Percentiles rank a stretch among this genome's conserved stretches.
Conservation (phyloP, 163 green algal genomes). For the Chlamydomonas reinhardtii region DNA sequence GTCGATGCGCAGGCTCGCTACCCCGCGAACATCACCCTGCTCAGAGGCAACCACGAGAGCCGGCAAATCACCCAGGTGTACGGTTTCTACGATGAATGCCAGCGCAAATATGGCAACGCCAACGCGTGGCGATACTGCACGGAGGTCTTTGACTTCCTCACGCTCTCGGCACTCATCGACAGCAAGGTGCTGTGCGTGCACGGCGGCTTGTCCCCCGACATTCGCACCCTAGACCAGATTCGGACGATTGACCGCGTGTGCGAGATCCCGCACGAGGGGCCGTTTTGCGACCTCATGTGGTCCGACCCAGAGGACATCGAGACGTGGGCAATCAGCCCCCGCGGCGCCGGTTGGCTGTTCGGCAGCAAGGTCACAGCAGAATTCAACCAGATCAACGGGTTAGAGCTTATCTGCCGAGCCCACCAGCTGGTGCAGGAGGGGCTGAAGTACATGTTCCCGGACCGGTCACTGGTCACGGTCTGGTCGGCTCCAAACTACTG, state of each 20-base stretch:
- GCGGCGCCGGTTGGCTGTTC: constrained; percentile 98
- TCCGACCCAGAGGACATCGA: constrained; percentile 99
- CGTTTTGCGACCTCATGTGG: constrained; percentile 99
- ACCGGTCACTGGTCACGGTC: constrained; percentile 93
- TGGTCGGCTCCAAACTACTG: constrained; percentile 99
- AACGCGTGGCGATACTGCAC: constrained; percentile 98
- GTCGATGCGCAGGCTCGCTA: constrained; percentile 75
- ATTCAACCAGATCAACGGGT: constrained; percentile 97
- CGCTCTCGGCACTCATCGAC: constrained; percentile 94
- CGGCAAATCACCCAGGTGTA: constrained; percentile 99
- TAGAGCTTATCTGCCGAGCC: constrained; percentile 96
- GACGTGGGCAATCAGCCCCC: constrained; percentile 94
- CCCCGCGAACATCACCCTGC: constrained; percentile 97
- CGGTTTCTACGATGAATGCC: constrained; percentile 99
- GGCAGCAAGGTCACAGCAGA: constrained; percentile 89
- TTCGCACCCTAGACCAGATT: constrained; percentile 98
- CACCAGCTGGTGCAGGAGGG: constrained; percentile 99
- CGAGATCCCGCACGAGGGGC: constrained; percentile 98
- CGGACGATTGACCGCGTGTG: constrained; percentile 96
- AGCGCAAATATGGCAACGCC: constrained; percentile 99
- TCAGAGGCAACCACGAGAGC: constrained; percentile 98
- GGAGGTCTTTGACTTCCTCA: constrained; percentile 99
- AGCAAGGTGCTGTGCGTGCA: constrained; percentile 97
- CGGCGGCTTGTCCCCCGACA: constrained; percentile 97
- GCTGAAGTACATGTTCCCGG: constrained; percentile 99